Evolutionary conservation across 208 protist genomes (phyloP).

Genomic region (Trypanosoma cruzi): DNA sequence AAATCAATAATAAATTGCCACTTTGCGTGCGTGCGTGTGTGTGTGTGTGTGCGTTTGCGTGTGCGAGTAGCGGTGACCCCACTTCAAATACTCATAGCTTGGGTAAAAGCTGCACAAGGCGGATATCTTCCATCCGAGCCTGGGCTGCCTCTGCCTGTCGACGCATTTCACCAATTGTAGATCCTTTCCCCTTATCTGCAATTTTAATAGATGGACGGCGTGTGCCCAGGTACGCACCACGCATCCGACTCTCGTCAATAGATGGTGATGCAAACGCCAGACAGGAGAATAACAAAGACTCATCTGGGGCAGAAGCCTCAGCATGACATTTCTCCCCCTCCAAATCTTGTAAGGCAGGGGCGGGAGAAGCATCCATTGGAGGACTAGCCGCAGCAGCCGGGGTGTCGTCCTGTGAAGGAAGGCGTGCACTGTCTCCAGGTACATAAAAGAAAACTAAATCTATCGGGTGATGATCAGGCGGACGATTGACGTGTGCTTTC

Average conservation of each 20-base stretch:
- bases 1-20: too few species aligned
- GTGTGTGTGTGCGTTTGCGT: too few species aligned
- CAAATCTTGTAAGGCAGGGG: neutral
- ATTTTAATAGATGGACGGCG: neutral
- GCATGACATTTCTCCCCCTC: neutral
- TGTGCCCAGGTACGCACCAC: conserved; percentile 8
- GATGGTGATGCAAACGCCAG: neutral
- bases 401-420: too few species aligned
- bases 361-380: too few species aligned
- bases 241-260: neutral
- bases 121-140: conserved; percentile 21
- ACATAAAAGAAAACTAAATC: conserved; percentile 51
- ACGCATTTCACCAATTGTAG: neutral
- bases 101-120: conserved; percentile 15
- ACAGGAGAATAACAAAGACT: neutral
- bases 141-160: neutral
- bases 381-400: too few species aligned
- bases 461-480: conserved; percentile 48
- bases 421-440: neutral
- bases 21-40: too few species aligned
- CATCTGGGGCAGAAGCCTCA: too few species aligned
- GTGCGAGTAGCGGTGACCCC: too few species aligned
- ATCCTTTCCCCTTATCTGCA: neutral
- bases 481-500: conserved; percentile 52
- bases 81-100: conserved; percentile 17